A percentile compares a stretch with the other conserved stretches of the same genome.
Conservation (phyloP, 495 filamentous ascomycete species). For the Trichodelitschia bisporula region DNA sequence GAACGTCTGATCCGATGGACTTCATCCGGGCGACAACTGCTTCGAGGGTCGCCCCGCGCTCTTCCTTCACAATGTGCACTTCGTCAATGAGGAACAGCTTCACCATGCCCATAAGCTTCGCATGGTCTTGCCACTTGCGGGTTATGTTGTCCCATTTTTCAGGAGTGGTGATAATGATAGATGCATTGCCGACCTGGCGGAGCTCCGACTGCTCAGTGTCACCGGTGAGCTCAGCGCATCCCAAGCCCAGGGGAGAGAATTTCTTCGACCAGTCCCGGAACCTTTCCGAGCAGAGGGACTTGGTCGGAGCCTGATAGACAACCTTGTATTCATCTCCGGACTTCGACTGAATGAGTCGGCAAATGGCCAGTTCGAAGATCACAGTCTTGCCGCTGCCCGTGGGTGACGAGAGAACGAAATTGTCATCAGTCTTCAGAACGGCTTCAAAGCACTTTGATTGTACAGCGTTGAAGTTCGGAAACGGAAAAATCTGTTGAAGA, state of each 20-base stretch:
- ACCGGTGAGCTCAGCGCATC: constrained; percentile 73
- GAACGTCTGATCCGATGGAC: constrained; percentile 59
- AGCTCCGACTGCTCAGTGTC: constrained; percentile 64
- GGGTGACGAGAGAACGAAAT: constrained; percentile 70
- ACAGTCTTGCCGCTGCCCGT: constrained; percentile 90
- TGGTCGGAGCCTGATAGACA: constrained; percentile 86
- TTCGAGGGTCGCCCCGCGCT: constrained; percentile 72
- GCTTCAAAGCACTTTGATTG: constrained; percentile 69
- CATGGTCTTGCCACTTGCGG: constrained; percentile 82
- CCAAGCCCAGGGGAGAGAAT: constrained; percentile 47
- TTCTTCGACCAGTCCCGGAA: constrained; percentile 67
- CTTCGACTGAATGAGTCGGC: constrained; percentile 37
- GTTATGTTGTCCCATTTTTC: constrained; percentile 99
- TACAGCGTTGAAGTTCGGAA: constrained; percentile 68
- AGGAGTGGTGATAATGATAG: constrained; percentile 86
- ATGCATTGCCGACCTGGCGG: constrained; percentile 48
- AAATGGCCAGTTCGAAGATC: constrained; percentile 79
- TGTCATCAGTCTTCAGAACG: constrained; percentile 51
- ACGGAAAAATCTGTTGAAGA: constrained; percentile 53
- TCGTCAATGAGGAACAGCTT: constrained; percentile 90
- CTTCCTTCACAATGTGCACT: constrained; percentile 83
- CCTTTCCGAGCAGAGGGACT: constrained; percentile 72
- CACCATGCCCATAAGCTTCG: constrained; percentile 57
- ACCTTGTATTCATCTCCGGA: constrained; percentile 61
- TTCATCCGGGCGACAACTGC: constrained; percentile 97